phyloP scores from a whole-genome alignment of 2,329 filamentous ascomycete genomes.

The Botrytis fabae region DNA sequence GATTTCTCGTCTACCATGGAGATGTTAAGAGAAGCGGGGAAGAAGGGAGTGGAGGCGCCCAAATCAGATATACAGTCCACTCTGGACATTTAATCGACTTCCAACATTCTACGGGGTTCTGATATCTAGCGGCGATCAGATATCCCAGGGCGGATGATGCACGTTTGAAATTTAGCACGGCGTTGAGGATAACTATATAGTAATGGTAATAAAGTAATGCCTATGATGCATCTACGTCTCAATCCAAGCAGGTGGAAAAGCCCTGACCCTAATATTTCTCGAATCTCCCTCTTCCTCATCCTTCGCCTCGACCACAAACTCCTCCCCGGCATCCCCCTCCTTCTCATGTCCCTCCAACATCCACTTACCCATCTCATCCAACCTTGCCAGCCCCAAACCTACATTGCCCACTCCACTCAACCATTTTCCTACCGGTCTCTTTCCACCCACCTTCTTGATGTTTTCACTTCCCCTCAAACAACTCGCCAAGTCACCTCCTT shows the following conservation, averaged over 20 bases:
- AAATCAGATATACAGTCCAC: slow-evolving; percentile 43
- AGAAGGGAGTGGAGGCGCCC: slow-evolving; percentile 51
- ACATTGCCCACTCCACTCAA: slow-evolving; percentile 79
- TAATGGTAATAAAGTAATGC: background rate
- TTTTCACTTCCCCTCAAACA: slow-evolving; percentile 40
- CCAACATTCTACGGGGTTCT: background rate
- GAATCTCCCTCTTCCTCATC: slow-evolving; percentile 40
- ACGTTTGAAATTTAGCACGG: slow-evolving; percentile 34
- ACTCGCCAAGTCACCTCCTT: slow-evolving; percentile 49
- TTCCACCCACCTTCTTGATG: slow-evolving; percentile 42
- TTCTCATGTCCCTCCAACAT: slow-evolving; percentile 67
- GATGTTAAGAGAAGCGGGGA: slow-evolving; percentile 57
- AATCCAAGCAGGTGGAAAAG: slow-evolving; percentile 80
- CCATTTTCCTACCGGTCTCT: slow-evolving; percentile 77
- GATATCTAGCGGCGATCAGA: background rate
- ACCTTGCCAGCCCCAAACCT: slow-evolving; percentile 79
- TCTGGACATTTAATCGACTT: background rate
- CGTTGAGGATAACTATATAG: slow-evolving; percentile 28
- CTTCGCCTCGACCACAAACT: slow-evolving; percentile 52
- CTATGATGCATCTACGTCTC: slow-evolving; percentile 15
- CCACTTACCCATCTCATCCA: slow-evolving; percentile 89
- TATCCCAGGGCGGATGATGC: slow-evolving; percentile 22
- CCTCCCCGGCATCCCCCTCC: slow-evolving; percentile 47
- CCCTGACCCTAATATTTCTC: slow-evolving; percentile 62
- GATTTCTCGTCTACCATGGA: slow-evolving; percentile 51